These are phyloP conservation scores for Phialemoniopsis sp. DNA, from an alignment of 2,329 filamentous ascomycete genomes.

Conservation along the genomic window DNA sequence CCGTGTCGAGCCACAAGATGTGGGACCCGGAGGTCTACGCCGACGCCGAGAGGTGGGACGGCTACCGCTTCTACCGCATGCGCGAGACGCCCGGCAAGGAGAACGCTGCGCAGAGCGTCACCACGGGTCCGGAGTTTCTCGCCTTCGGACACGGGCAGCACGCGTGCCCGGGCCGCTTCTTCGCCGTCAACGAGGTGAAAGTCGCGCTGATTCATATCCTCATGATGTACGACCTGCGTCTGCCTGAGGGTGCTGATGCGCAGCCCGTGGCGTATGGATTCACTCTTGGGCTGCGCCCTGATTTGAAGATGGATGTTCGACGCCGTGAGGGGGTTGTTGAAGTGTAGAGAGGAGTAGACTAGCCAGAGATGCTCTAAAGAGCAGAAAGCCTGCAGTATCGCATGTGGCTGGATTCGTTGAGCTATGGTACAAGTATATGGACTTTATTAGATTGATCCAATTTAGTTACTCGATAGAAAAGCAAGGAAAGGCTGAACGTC, in stretches of 20 bases:
- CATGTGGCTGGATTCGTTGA: no score
- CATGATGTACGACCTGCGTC: conserved; percentile 20
- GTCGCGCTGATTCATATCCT: conserved; percentile 20
- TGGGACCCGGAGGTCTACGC: conserved; percentile 16
- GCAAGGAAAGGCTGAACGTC: no score
- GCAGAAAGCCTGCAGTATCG: no score
- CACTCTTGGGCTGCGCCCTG: no score
- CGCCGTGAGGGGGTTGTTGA: no score
- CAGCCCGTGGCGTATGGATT: no score
- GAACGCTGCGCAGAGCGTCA: conserved; percentile 24
- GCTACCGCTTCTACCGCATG: conserved; percentile 19
- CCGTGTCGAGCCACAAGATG: conserved; percentile 11
- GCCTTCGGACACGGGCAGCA: conserved; percentile 34
- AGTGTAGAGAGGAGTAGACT: no score
- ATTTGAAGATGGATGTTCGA: no score
- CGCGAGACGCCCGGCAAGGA: conserved; percentile 16
- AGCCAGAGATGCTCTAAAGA: no score
- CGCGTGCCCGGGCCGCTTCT: conserved; percentile 37
- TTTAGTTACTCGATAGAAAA: no score
- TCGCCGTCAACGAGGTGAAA: conserved; percentile 35
- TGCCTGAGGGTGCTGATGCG: conserved; percentile 9
- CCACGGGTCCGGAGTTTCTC: conserved; percentile 22
- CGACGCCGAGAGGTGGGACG: conserved; percentile 18
- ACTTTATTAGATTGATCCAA: no score
- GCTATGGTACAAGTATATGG: no score